Base-by-base conservation (phyloP, 176 grass and related monocot genomes). In the Zizania latifolia region DNA sequence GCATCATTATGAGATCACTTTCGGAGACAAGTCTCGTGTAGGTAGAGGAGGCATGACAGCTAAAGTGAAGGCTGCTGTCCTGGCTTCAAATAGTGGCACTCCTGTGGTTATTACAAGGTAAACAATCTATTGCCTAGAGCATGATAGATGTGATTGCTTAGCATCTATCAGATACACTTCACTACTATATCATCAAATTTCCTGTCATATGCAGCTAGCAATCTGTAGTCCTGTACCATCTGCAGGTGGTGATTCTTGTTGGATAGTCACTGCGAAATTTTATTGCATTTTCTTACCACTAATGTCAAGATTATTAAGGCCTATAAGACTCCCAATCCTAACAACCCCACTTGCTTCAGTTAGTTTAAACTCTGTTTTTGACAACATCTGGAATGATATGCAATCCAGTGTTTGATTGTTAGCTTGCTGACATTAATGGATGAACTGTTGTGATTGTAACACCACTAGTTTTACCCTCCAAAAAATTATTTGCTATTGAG, bases 1-100 rank as follows among this genome's bases (percentile, higher is more conserved):
- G 53, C 89, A 99, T 79, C 86, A 99, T 5, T 65, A 78, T 28
- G 86, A 86, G 64, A 94, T 99, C 64, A 94, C 91, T 72, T 99
- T 99, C 73, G 95, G 95, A 40, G 95, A 99, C 82, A 99, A 99
- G 71, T 99, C 95, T 1, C 89, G 95, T 84, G 89, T 99, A 36
- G 95, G 95, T 67, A 93, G 95, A 82, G 95, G 95, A 48, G 95
- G 95, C 17, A 99, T 99, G 95, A 91, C 91, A 58, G 95, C 95
- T 63, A 98, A 98, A 84, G 95, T 98, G 29, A 85, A 98, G 80
- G 91, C 95, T 59, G 91, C 95, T 72, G 72, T 89, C 2, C 87
- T 76, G 82, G 84, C 91, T 88, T 88, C 95, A 73, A 89, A 63
- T 30, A 87, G 89, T 67, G 90, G 91, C 73, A 89, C 80, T 24